A percentile compares a stretch with the other conserved stretches of the same genome.
Evolutionary conservation across 164 flowering plant species (phyloP).

Genomic region (Paratinospora sagittata): DNA sequence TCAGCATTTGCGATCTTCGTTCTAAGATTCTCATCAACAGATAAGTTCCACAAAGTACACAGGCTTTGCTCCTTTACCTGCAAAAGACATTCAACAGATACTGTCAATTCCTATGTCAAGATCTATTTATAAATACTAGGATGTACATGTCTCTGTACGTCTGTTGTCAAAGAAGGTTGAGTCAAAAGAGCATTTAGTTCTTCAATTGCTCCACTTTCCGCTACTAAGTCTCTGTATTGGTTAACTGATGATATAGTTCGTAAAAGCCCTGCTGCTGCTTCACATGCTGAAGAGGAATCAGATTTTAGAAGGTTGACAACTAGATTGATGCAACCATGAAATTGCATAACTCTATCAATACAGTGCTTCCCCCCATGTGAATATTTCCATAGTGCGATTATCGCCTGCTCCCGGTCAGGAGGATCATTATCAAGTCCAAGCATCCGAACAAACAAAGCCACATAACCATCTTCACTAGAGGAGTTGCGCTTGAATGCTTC

Average conservation of each 20-base stretch:
- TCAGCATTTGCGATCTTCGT: conserved; percentile 47
- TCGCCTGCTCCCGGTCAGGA: conserved; percentile 74
- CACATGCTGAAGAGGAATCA: conserved; percentile 56
- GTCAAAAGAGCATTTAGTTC: conserved; percentile 56
- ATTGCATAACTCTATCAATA: conserved; percentile 63
- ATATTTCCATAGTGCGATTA: conserved; percentile 73
- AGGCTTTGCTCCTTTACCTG: conserved; percentile 85
- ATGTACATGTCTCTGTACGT: conserved; percentile 34
- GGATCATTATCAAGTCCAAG: conserved; percentile 79
- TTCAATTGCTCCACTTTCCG: conserved; percentile 79
- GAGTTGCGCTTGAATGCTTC: conserved; percentile 24
- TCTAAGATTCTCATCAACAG: conserved; percentile 66
- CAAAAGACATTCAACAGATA: conserved; percentile 11
- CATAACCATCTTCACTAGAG: conserved; percentile 45
- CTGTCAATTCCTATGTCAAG: conserved; percentile 1
- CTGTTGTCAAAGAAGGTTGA: conserved; percentile 43
- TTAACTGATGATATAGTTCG: conserved; percentile 54
- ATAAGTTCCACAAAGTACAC: conserved; percentile 73
- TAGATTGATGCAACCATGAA: conserved; percentile 64
- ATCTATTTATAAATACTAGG: background rate
- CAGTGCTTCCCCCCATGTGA: conserved; percentile 71
- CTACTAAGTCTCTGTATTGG: conserved; percentile 51
- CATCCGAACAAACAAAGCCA: conserved; percentile 74
- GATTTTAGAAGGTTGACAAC: conserved; percentile 61
- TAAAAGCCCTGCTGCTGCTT: conserved; percentile 86